phyloP scores from a whole-genome alignment of 805 yeast genomes.

The Monosporozyma aerobia region DNA sequence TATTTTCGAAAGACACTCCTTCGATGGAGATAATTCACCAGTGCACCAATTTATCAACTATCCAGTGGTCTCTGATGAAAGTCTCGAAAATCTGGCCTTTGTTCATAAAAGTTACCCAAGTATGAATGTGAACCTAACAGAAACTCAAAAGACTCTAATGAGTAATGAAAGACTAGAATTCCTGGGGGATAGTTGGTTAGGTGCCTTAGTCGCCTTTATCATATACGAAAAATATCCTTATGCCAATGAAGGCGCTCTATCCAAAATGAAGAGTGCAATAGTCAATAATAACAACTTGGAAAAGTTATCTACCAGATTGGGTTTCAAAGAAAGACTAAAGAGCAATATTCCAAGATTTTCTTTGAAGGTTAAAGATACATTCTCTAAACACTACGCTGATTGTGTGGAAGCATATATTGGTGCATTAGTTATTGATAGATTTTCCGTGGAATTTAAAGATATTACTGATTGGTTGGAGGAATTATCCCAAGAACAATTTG shows the following conservation, averaged over 20 bases:
- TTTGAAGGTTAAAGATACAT: slow-evolving; percentile 46
- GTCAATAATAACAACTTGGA: slow-evolving; percentile 61
- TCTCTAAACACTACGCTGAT: slow-evolving; percentile 52
- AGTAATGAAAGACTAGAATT: slow-evolving; percentile 75
- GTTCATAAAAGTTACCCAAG: slow-evolving; percentile 15
- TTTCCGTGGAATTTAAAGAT: slow-evolving; percentile 33
- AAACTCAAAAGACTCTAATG: slow-evolving; percentile 9
- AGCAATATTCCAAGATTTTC: slow-evolving; percentile 39
- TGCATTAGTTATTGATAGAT: slow-evolving; percentile 49
- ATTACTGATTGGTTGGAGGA: slow-evolving; percentile 45
- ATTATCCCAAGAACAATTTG: slow-evolving; percentile 30
- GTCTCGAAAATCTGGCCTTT: slow-evolving; percentile 17
- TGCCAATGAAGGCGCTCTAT: slow-evolving; percentile 67
- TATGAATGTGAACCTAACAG: slow-evolving; percentile 12
- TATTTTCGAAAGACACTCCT: slow-evolving; percentile 6
- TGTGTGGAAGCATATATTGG: slow-evolving; percentile 87
- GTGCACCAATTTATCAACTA: slow-evolving; percentile 11
- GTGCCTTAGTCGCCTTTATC: slow-evolving; percentile 53
- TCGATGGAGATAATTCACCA: slow-evolving; percentile 5
- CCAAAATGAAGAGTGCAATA: slow-evolving; percentile 53
- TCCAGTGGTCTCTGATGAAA: slow-evolving; percentile 14
- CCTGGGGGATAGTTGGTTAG: slow-evolving; percentile 74
- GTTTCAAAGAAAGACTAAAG: slow-evolving; percentile 46
- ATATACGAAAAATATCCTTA: slow-evolving; percentile 54
- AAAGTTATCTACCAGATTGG: slow-evolving; percentile 55